phyloP scores from a whole-genome alignment of 768 basidiomycete genomes.

The Suillus variegatus region DNA sequence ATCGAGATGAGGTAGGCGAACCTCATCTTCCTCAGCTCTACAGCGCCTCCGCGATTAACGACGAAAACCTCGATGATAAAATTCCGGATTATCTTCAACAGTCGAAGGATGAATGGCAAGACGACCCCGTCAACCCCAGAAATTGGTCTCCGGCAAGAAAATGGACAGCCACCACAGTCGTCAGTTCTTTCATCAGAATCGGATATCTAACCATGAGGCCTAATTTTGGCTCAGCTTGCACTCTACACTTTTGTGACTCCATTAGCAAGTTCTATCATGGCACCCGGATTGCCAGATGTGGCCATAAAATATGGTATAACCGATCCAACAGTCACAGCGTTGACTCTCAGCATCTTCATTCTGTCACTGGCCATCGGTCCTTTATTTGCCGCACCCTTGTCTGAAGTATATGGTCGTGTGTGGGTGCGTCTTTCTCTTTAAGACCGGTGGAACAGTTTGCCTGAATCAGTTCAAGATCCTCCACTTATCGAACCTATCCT shows the following conservation, averaged over 20 bases:
- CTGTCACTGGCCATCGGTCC: background rate
- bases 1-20: background rate
- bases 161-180: background rate
- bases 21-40: background rate
- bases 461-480: slow-evolving; percentile 46
- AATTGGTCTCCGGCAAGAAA: background rate
- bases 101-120: slow-evolving; percentile 41
- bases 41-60: background rate
- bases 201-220: background rate
- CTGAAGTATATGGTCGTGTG: slow-evolving; percentile 44
- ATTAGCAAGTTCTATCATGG: slow-evolving; percentile 2
- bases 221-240: background rate
- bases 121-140: slow-evolving; percentile 41
- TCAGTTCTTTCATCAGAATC: slow-evolving; percentile 39
- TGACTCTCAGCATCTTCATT: background rate
- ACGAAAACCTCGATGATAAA: background rate
- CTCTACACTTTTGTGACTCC: background rate
- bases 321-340: background rate
- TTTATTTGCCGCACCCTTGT: background rate
- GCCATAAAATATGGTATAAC: background rate
- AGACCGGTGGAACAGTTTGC: background rate
- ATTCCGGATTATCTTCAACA: background rate
- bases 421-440: slow-evolving; percentile 21
- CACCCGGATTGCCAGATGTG: background rate
- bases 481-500: slow-evolving; percentile 27